These are phyloP conservation scores for Blastocystis sp. DNA, from an alignment of 352 stramenopile species.

Conservation along the genomic window DNA sequence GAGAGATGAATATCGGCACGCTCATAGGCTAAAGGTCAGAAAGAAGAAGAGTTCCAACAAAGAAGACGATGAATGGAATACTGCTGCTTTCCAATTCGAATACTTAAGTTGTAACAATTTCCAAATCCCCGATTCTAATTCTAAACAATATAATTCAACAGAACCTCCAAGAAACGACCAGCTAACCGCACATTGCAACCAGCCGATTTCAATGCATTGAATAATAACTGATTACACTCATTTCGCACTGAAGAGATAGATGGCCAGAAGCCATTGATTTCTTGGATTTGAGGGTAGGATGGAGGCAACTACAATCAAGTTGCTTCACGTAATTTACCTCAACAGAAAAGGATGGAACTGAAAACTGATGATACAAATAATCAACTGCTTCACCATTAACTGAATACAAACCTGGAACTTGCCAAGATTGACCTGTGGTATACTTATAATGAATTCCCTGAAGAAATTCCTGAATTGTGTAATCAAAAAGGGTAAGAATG, in stretches of 20 bases:
- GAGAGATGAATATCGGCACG: neutral
- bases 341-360: slow-evolving; percentile 15
- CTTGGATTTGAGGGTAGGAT: neutral
- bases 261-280: slow-evolving; percentile 30
- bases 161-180: neutral
- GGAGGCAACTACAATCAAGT: neutral
- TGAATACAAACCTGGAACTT: slow-evolving; percentile 22
- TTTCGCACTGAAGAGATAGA: neutral
- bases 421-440: slow-evolving; percentile 44
- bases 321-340: neutral
- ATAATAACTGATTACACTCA: neutral
- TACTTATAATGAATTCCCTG: neutral
- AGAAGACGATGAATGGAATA: neutral
- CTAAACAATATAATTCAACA: neutral
- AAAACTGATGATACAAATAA: neutral
- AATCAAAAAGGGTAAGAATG: slow-evolving; percentile 1
- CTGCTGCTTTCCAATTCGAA: neutral
- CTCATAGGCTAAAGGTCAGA: neutral
- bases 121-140: slow-evolving; percentile 49
- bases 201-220: neutral
- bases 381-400: slow-evolving; percentile 52
- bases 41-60: no score
- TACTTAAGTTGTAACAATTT: neutral
- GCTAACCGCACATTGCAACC: neutral
- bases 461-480: neutral